These are phyloP conservation scores for Umbelopsis ramanniana DNA, from an alignment of 192 early-diverging fungal genomes.

Conservation along the genomic window DNA sequence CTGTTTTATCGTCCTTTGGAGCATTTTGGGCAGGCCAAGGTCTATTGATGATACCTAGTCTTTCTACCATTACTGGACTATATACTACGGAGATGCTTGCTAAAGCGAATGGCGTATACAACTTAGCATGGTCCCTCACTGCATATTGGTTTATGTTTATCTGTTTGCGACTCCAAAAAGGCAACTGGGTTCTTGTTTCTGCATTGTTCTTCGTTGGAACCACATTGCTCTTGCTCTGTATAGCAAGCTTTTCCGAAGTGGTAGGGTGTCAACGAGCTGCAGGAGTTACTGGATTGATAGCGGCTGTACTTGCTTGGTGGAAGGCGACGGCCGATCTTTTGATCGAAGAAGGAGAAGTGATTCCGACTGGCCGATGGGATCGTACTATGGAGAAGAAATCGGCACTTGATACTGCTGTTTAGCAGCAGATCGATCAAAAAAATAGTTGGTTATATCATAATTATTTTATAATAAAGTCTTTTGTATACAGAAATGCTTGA, in stretches of 20 bases:
- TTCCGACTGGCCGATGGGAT: constrained; percentile 12
- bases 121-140: constrained; percentile 1
- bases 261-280: constrained; percentile 2
- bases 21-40: constrained; percentile 37
- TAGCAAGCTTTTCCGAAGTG: neutral
- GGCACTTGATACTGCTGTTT: neutral
- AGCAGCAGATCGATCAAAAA: too few species aligned
- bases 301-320: constrained; percentile 1
- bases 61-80: neutral
- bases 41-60: constrained; percentile 26
- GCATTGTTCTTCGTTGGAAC: constrained; percentile 5
- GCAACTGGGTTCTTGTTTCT: neutral
- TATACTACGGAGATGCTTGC: neutral
- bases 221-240: constrained; percentile 4
- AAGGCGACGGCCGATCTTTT: constrained; percentile 7
- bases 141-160: constrained; percentile 16
- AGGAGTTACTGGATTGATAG: constrained; percentile 1
- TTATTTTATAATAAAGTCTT: too few species aligned
- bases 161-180: neutral
- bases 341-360: constrained; percentile 12
- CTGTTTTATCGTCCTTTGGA: constrained; percentile 28
- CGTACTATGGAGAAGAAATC: neutral
- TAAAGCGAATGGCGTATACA: neutral
- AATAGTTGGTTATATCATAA: too few species aligned
- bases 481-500: too few species aligned